These are phyloP conservation scores for Coemansia sp. DNA, from an alignment of 192 early-diverging fungal species.

Conservation along the genomic window DNA sequence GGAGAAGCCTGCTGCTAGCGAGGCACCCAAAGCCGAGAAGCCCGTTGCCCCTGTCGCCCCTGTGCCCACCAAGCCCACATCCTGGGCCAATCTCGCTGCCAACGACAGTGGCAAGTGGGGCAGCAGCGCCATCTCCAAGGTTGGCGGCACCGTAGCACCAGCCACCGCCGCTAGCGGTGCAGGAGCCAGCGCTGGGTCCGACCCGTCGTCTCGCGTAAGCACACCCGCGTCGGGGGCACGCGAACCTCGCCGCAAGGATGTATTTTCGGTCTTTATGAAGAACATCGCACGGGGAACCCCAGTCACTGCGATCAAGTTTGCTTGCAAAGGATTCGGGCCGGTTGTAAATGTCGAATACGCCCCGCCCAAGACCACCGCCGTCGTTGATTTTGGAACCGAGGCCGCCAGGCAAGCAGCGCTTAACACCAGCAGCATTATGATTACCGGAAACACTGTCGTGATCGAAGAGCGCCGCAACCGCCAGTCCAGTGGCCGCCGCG, in stretches of 20 bases:
- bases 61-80: conserved; percentile 63
- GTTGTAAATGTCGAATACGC: conserved; percentile 66
- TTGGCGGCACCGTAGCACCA: conserved; percentile 60
- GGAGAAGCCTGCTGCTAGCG: conserved; percentile 38
- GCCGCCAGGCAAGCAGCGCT: conserved; percentile 67
- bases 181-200: conserved; percentile 18
- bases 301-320: conserved; percentile 57
- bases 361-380: conserved; percentile 60
- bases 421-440: conserved; percentile 16
- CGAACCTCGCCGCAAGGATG: conserved; percentile 48
- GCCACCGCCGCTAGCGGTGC: conserved; percentile 24
- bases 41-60: conserved; percentile 26
- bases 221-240: conserved; percentile 47
- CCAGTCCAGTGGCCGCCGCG: conserved; percentile 34
- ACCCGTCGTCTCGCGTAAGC: conserved; percentile 34
- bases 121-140: conserved; percentile 51
- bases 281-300: conserved; percentile 59
- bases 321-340: conserved; percentile 61
- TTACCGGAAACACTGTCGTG: conserved; percentile 16
- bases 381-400: conserved; percentile 71
- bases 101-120: conserved; percentile 62
- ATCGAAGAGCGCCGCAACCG: conserved; percentile 54
- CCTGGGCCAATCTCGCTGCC: conserved; percentile 81
- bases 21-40: conserved; percentile 22
- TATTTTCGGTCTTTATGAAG: conserved; percentile 67